Percentiles rank a stretch among this genome's conserved stretches.
Evolutionary conservation across 169 alveolate genomes (phyloP).

Genomic region (Toxoplasma gondii): DNA sequence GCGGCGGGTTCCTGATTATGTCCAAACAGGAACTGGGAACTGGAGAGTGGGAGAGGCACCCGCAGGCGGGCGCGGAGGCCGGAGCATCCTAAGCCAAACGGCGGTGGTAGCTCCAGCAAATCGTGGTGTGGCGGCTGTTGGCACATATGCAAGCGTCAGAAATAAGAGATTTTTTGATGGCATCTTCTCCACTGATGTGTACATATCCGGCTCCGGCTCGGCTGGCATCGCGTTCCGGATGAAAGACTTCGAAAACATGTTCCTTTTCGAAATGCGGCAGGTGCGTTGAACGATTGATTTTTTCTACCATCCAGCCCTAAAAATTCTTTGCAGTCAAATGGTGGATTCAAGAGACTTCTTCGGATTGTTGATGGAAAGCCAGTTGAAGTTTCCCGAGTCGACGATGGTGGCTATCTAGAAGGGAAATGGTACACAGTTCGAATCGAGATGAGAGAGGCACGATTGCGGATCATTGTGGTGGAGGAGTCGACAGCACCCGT

Average conservation of each 20-base stretch:
- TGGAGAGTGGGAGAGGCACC: constrained; percentile 70
- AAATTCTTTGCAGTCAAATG: constrained; percentile 48
- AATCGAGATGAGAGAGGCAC: constrained; percentile 41
- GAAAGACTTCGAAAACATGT: constrained; percentile 78
- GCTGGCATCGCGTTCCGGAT: constrained; percentile 81
- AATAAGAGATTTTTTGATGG: constrained; percentile 78
- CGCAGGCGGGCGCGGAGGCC: constrained; percentile 23
- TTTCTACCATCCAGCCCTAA: not conserved
- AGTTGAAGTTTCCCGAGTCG: constrained; percentile 83
- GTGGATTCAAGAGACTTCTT: constrained; percentile 84
- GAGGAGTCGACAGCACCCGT: constrained; percentile 69
- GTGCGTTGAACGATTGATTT: not conserved
- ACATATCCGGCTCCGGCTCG: constrained; percentile 79
- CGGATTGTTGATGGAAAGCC: constrained; percentile 85
- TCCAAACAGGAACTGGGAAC: constrained; percentile 53
- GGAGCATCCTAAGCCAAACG: constrained; percentile 55
- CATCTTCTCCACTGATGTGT: constrained; percentile 74
- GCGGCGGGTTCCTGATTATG: not conserved
- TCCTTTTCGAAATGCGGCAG: constrained; percentile 79
- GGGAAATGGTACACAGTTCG: constrained; percentile 82
- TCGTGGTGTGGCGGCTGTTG: constrained; percentile 68
- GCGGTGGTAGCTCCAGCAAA: constrained; percentile 63
- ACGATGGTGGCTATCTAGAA: constrained; percentile 76
- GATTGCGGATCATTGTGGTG: not conserved
- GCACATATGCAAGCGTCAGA: constrained; percentile 76